A percentile compares a stretch with the other conserved stretches of the same genome.
These are phyloP conservation scores for Colletotrichum sp. DNA, from an alignment of 2,329 filamentous ascomycete genomes.

Conservation along the genomic window DNA sequence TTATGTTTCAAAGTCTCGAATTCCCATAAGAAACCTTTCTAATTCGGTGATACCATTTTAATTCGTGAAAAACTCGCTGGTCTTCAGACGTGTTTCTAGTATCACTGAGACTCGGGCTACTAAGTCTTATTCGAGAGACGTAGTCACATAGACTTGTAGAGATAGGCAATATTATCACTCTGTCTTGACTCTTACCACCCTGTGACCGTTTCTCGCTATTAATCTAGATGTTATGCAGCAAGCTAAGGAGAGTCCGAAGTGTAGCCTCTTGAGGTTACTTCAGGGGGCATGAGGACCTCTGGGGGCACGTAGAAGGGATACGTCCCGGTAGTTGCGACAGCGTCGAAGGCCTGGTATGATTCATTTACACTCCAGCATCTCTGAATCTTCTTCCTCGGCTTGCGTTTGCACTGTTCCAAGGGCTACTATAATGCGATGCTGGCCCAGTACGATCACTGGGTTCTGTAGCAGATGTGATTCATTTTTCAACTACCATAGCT, in stretches of 20 bases:
- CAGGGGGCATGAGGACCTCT: background rate
- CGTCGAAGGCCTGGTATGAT: background rate
- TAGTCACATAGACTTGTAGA: background rate
- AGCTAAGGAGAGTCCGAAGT: background rate
- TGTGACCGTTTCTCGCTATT: background rate
- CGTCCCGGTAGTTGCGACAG: background rate
- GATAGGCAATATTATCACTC: background rate
- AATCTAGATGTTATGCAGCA: background rate
- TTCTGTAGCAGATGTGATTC: background rate
- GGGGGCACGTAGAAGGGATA: background rate
- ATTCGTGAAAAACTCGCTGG: fast-evolving
- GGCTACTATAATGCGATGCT: background rate
- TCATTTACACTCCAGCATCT: fast-evolving
- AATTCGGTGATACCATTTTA: background rate
- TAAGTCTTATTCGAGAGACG: background rate
- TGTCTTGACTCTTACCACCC: no score
- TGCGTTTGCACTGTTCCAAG: background rate
- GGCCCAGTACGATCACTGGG: background rate
- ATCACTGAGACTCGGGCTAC: background rate
- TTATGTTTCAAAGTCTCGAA: background rate
- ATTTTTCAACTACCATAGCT: background rate
- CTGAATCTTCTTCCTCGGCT: background rate
- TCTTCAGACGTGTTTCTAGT: background rate
- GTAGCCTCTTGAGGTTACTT: background rate
- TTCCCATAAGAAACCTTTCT: background rate